Base-by-base conservation (phyloP, 2,329 filamentous ascomycete genomes). In the Pestalotiopsis sp. region DNA sequence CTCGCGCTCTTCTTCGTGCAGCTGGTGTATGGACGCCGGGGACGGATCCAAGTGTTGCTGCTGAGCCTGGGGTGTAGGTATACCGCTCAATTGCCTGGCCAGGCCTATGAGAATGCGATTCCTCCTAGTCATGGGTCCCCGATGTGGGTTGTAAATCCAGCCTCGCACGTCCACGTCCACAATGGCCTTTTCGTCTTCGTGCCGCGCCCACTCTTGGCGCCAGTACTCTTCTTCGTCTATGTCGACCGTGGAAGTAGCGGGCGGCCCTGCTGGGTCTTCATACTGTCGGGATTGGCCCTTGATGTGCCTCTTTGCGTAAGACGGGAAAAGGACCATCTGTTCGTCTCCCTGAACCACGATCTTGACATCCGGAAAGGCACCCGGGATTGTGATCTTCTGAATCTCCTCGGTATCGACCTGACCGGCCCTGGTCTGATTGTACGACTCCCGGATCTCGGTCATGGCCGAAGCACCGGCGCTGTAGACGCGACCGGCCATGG, bases 111-210 rank as follows among this genome's bases (percentile, higher is more conserved):
- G 85, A 70, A 98, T 85, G 49, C 96, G 89, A 75, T 98, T 97
- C 75, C 94, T 94, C 73, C 95, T 88, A 31, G 89, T 95, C 87
- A 98, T 90, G 4, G 93, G 94, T 0, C 94, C 94, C 72, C 87
- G 87, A 75, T 95, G 93, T 20, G 95, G 95, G 52, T 90, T 90
- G 79, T 97, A 99, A 65, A 98, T 89, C 96, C 97, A 99, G 14
- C 96, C 96, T 73, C 95, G 88, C 27, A 99, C 93, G 78, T 99
- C 95, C 5, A 98, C 93, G 77, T 98, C 95, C 1, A 98, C 93
- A 4, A 98, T 85, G 0, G 95, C 94, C 78, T 92, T 92, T 75
- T 94, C 91, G 69, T 95, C 91, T 78, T 97, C 92, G 66, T 91
- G 88, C 70, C 88, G 88, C 68, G 95, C 90, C 92, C 93, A 97